phyloP scores from a whole-genome alignment of 768 basidiomycete genomes.

The Boletus reticulatus region DNA sequence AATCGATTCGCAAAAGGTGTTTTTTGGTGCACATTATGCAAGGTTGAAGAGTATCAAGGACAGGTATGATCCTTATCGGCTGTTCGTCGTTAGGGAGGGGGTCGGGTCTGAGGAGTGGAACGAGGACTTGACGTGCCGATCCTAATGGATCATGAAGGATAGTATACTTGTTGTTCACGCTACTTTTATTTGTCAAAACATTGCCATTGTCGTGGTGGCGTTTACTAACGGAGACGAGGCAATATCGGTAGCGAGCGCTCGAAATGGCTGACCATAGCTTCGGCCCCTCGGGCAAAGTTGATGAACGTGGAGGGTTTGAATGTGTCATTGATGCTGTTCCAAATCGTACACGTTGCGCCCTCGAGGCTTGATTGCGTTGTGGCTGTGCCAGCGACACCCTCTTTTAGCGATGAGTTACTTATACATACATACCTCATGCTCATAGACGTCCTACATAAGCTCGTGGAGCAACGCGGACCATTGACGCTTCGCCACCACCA shows the following conservation, averaged over 20 bases:
- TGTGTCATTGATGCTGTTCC: neutral
- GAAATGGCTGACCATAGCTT: neutral
- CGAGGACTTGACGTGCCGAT: conserved; percentile 8
- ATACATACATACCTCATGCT: conserved; percentile 3
- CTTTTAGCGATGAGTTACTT: neutral
- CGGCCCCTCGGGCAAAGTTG: neutral
- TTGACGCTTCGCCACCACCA: neutral
- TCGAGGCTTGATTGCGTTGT: conserved; percentile 21
- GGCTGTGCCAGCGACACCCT: conserved; percentile 13
- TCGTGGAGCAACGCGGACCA: conserved; percentile 7
- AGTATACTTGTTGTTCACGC: no score
- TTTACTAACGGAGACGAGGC: no score
- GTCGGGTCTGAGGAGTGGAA: conserved; percentile 28
- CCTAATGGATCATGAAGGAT: neutral
- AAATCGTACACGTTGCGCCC: conserved; percentile 16
- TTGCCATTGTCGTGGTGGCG: no score
- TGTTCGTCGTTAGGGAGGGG: conserved; percentile 9
- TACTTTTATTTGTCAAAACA: no score
- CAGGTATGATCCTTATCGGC: conserved; percentile 7
- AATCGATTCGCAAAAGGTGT: conserved; percentile 37
- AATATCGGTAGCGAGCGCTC: no score
- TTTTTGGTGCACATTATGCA: conserved; percentile 46
- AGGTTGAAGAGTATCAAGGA: conserved; percentile 42
- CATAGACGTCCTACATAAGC: neutral
- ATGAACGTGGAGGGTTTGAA: neutral